These are phyloP conservation scores for Neurospora sp. DNA, from an alignment of 495 filamentous ascomycete genomes.

Conservation along the genomic window DNA sequence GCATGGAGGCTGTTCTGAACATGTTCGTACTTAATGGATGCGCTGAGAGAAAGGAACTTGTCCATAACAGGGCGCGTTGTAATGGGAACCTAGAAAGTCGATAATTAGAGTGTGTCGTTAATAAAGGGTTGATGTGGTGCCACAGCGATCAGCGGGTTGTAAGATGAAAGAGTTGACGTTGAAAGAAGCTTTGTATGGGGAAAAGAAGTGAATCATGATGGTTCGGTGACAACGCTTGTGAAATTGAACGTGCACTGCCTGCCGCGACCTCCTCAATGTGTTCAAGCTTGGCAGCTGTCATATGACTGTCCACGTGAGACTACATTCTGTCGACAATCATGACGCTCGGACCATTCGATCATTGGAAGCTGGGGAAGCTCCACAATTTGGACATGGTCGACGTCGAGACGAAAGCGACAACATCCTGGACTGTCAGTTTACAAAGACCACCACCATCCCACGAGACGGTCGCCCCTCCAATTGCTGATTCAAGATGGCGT, in stretches of 20 bases:
- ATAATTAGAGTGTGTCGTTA: neutral
- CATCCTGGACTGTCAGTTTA: neutral
- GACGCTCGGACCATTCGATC: neutral
- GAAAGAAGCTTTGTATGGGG: neutral
- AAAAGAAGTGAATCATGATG: neutral
- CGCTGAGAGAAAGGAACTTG: too few species aligned
- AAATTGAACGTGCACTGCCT: neutral
- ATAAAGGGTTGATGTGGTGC: neutral
- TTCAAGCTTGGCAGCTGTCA: neutral
- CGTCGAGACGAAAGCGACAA: neutral
- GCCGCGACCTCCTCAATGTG: neutral
- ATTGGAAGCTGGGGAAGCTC: neutral
- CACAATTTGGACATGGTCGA: neutral
- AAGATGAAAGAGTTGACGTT: neutral
- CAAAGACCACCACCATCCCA: conserved; percentile 11
- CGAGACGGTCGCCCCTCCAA: conserved; percentile 14
- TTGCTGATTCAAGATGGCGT: conserved; percentile 25
- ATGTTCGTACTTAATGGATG: too few species aligned
- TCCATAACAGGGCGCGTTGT: neutral
- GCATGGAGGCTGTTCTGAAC: too few species aligned
- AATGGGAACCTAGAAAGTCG: neutral
- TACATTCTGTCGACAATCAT: neutral
- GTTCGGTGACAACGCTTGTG: neutral
- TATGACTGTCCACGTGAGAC: neutral
- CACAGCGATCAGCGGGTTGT: neutral